Base-by-base conservation (phyloP, 2,329 filamentous ascomycete species). In the Herpotrichia juniperi region DNA sequence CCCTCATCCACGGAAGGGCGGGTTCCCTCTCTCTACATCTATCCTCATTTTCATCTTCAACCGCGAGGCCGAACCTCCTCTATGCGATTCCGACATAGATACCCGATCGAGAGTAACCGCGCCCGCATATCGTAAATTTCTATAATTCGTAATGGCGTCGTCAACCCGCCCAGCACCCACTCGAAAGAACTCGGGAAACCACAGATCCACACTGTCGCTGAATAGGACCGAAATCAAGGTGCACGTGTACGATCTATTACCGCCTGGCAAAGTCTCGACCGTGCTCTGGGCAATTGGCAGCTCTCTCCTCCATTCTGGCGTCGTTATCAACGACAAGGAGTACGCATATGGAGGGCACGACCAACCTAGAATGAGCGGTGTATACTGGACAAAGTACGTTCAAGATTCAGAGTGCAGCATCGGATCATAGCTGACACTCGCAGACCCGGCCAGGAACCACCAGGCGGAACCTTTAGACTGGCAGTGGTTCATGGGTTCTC, bases 301-400 rank as follows among this genome's bases (percentile, higher is more conserved):
- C 40, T 90, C 87, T 4, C 84, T 96, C 28, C 83, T 94, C 4
- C 91, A 96, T 71, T 90, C 90, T 0, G 91, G 90, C 46, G 88
- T 96, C 48, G 89, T 92, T 34, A 90, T 94, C 74, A 87, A 87
- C 69, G 85, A 87, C 60, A 84, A 81, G 57, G 91, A 96, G 78
- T 96, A 94, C 69, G 91, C 91, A 19, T 96, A 91, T 66, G 91
- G 91, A 37, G 91, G 91, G 1, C 91, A 96, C 71, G 86, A 90
- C 67, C 83, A 83, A 61, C 83, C 78, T 44, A 83, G 83, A 21
- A 73, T 87, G 50, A 93, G 89, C 3, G 91, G 91, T 43, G 90
- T 96, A 8, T 96, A 94, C 76, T 92, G 87, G 86, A 93, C 90
- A 14, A 86, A 71, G 63, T 64, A 52, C 12, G 81, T 42, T 40